Conservation (phyloP, 148 eudicot species). For the Fagopyrum homotropicum region DNA sequence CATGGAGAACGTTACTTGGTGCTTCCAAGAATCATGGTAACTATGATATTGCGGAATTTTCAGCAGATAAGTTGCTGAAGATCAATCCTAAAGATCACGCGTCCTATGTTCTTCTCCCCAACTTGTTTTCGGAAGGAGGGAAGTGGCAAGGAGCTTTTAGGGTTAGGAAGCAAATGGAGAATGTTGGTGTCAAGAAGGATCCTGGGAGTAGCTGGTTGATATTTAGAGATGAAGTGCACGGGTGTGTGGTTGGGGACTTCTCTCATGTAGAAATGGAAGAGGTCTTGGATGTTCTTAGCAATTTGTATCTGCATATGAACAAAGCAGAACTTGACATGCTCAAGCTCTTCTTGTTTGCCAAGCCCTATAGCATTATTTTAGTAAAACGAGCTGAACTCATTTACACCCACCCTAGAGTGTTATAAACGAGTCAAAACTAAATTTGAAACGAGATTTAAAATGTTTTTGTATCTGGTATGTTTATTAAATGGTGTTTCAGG, state of each 20-base stretch:
- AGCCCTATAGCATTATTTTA: no score
- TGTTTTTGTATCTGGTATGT: no score
- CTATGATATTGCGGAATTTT: slow-evolving; percentile 10
- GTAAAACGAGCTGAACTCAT: no score
- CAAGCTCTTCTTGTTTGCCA: no score
- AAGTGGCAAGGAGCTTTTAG: slow-evolving; percentile 21
- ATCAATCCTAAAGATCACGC: slow-evolving; percentile 11
- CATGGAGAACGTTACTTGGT: slow-evolving; percentile 17
- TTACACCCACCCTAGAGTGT: no score
- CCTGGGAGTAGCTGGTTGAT: slow-evolving; percentile 18
- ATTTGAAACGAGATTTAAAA: no score
- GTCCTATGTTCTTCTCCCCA: slow-evolving; percentile 17
- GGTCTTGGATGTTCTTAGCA: neutral
- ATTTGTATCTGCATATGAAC: neutral
- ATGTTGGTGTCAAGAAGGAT: slow-evolving; percentile 15
- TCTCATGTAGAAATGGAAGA: neutral
- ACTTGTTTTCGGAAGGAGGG: slow-evolving; percentile 14
- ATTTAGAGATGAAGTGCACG: neutral
- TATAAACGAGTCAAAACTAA: no score
- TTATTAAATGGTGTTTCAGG: no score
- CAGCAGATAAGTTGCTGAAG: slow-evolving; percentile 12
- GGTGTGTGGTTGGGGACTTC: slow-evolving; percentile 4
- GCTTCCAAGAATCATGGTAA: slow-evolving; percentile 18
- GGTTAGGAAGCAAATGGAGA: slow-evolving; percentile 15
- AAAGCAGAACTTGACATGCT: no score